A percentile compares a stretch with the other conserved stretches of the same genome.
Conservation (phyloP, 805 yeast genomes). For the Starmerella bombicola region DNA sequence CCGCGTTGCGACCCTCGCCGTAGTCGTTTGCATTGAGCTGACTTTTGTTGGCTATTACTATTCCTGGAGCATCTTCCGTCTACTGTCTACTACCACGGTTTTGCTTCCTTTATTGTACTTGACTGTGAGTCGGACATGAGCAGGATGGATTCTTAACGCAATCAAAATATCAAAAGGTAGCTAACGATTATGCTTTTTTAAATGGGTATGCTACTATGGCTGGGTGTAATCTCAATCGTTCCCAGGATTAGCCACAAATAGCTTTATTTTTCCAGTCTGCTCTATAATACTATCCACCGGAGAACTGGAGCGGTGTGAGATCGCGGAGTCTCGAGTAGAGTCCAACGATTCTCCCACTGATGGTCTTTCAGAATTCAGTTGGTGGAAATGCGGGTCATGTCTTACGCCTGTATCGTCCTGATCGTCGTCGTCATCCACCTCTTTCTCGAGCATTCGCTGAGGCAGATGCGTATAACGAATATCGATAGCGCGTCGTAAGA, state of each 20-base stretch:
- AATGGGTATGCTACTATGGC: no score
- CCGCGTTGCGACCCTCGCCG: conserved; percentile 37
- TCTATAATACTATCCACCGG: conserved; percentile 27
- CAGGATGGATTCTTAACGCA: no score
- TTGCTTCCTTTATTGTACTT: conserved; percentile 48
- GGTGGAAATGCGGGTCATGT: not conserved
- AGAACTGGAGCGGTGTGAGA: conserved; percentile 14
- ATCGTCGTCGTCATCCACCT: conserved; percentile 54
- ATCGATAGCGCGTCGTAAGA: conserved; percentile 29
- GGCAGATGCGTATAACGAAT: conserved; percentile 32
- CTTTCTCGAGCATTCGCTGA: conserved; percentile 60
- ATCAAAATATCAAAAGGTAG: no score
- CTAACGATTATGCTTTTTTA: no score
- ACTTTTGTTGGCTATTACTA: conserved; percentile 47
- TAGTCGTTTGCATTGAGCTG: conserved; percentile 40
- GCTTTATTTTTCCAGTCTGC: conserved; percentile 27
- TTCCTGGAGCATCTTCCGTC: conserved; percentile 47
- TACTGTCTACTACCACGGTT: conserved; percentile 38
- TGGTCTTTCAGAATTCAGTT: not conserved
- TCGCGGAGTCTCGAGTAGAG: conserved; percentile 1
- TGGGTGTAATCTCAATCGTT: conserved; percentile 12
- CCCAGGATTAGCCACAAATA: conserved; percentile 33
- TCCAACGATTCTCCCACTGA: not conserved
- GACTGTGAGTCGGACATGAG: conserved; percentile 28
- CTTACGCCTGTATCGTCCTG: conserved; percentile 1